Percentiles rank a stretch among this genome's conserved stretches.
These are phyloP conservation scores for Gamsiella multidivaricata DNA, from an alignment of 192 early-diverging fungal genomes.

Conservation along the genomic window DNA sequence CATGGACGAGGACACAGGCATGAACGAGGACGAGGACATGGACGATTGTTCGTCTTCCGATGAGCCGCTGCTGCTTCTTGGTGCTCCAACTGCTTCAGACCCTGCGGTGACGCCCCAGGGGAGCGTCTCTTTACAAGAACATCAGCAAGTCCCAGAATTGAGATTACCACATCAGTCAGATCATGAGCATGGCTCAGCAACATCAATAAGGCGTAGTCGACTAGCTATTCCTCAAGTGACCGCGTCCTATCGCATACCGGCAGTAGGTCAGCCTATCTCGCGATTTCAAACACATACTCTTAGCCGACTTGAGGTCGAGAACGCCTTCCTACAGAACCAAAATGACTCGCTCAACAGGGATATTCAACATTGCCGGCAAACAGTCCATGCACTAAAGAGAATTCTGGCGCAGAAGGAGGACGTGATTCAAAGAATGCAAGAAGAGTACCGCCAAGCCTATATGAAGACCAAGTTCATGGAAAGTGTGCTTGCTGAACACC, in stretches of 20 bases:
- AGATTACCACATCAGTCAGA: no score
- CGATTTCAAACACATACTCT: constrained; percentile 7
- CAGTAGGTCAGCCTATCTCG: no score
- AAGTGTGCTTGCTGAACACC: constrained; percentile 15
- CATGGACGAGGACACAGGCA: no score
- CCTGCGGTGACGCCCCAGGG: no score
- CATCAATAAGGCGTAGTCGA: background rate
- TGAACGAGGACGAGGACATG: no score
- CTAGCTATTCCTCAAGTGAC: background rate
- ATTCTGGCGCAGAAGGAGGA: constrained; percentile 33
- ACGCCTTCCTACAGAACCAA: constrained; percentile 32
- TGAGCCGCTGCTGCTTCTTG: no score
- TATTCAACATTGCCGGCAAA: constrained; percentile 36
- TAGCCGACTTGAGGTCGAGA: constrained; percentile 44
- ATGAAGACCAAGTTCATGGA: constrained; percentile 41
- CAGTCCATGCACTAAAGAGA: constrained; percentile 18
- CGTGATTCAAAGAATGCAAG: constrained; percentile 14
- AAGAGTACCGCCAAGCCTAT: constrained; percentile 16
- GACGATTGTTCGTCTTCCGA: no score
- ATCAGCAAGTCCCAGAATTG: no score
- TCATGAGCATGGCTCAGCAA: no score
- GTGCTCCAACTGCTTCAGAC: no score
- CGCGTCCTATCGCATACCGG: no score
- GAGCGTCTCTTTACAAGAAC: no score
- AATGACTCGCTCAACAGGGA: constrained; percentile 32